These are phyloP conservation scores for Neurospora sp. DNA, from an alignment of 2,329 filamentous ascomycete species.

Conservation along the genomic window DNA sequence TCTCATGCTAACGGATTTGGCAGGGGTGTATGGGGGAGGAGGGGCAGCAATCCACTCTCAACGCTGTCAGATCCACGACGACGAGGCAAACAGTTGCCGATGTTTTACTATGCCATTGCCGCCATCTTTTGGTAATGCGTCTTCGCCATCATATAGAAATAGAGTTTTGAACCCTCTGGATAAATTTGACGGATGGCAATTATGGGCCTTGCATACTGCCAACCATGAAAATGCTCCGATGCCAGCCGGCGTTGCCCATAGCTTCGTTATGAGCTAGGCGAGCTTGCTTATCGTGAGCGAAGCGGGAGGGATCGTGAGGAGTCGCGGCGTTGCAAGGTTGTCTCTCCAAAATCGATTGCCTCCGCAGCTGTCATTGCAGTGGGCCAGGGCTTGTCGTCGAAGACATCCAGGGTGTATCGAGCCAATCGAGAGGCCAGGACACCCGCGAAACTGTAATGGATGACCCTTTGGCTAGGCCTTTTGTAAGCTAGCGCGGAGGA, in stretches of 20 bases:
- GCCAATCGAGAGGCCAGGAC: neutral
- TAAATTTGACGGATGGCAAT: neutral
- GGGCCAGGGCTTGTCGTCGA: neutral
- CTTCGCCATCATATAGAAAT: neutral
- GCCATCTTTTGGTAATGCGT: neutral
- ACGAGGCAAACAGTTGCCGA: neutral
- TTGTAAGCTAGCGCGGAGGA: conserved; percentile 12
- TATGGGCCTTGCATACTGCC: neutral
- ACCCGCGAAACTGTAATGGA: neutral
- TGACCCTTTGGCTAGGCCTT: conserved; percentile 9
- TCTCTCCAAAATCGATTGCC: neutral
- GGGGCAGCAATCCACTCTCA: neutral
- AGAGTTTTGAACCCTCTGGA: neutral
- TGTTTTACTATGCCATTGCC: neutral
- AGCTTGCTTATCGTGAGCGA: neutral
- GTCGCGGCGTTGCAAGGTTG: neutral
- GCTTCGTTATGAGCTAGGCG: neutral
- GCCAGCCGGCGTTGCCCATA: neutral
- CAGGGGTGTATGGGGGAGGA: neutral
- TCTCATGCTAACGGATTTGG: neutral
- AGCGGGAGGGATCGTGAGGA: neutral
- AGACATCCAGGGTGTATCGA: neutral
- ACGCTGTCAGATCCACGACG: neutral
- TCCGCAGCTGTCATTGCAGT: neutral
- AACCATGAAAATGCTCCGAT: neutral